A percentile compares a stretch with the other conserved stretches of the same genome.
Evolutionary conservation across 164 flowering plant genomes (phyloP).

Genomic region (Warburgia ugandensis): DNA sequence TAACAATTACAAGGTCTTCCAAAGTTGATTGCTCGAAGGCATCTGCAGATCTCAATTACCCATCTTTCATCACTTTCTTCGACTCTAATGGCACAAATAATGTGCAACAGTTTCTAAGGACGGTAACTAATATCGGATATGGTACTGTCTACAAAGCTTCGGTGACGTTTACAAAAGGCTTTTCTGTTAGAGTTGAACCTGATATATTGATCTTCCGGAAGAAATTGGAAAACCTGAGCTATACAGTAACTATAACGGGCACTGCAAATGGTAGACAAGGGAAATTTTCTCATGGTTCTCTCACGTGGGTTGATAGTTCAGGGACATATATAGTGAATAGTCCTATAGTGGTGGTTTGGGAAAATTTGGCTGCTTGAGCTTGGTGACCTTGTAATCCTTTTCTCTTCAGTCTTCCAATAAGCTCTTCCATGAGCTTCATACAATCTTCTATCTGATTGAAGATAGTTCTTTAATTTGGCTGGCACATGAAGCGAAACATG

Average conservation of each 20-base stretch:
- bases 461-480: no score
- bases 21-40: constrained; percentile 27
- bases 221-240: constrained; percentile 38
- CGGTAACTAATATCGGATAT: constrained; percentile 54
- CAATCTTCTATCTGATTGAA: no score
- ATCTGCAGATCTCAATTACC: constrained; percentile 60
- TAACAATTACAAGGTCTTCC: constrained; percentile 31
- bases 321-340: constrained; percentile 42
- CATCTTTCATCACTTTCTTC: constrained; percentile 53
- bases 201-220: constrained; percentile 30
- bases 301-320: constrained; percentile 44
- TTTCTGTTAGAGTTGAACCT: constrained; percentile 42
- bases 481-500: no score
- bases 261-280: constrained; percentile 15
- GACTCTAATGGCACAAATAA: constrained; percentile 22
- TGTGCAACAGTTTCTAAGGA: constrained; percentile 33
- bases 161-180: constrained; percentile 31
- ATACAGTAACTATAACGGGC: constrained; percentile 31
- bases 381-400: no score
- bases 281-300: constrained; percentile 32
- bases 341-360: constrained; percentile 56
- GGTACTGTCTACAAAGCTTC: constrained; percentile 35
- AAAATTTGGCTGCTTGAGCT: no score
- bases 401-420: no score
- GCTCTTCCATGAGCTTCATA: no score